Evolutionary conservation across 2,329 filamentous ascomycete genomes (phyloP).

Genomic region (Pseudogymnoascus sp.): DNA sequence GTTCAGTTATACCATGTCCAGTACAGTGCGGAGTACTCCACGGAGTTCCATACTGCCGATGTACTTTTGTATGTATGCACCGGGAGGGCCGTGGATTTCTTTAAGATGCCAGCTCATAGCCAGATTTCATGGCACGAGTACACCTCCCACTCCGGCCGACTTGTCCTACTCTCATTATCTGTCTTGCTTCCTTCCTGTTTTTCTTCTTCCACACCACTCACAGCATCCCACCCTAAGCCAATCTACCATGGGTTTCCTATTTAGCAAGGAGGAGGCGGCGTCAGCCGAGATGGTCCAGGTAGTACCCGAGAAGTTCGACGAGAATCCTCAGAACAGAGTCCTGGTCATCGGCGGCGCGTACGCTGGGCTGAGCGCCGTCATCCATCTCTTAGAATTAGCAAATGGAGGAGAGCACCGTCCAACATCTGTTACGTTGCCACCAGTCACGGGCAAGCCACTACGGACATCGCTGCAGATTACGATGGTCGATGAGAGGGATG

Average conservation of each 20-base stretch:
- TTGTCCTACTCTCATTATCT: neutral
- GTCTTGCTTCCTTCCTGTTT: neutral
- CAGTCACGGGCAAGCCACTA: constrained; percentile 25
- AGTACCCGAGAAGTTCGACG: constrained; percentile 11
- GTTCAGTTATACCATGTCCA: neutral
- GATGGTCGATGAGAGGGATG: constrained; percentile 71
- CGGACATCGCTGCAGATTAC: constrained; percentile 58
- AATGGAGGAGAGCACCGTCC: constrained; percentile 37
- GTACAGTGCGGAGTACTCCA: neutral
- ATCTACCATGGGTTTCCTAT: constrained; percentile 1
- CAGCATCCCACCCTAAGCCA: neutral
- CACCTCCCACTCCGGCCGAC: neutral
- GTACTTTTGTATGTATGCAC: neutral
- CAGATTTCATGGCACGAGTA: neutral
- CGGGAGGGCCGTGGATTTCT: neutral
- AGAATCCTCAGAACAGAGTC: constrained; percentile 33
- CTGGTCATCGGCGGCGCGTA: constrained; percentile 66
- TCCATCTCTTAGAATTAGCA: constrained; percentile 60
- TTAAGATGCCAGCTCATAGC: neutral
- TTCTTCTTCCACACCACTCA: neutral
- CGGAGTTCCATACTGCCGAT: neutral
- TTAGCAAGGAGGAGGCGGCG: constrained; percentile 16
- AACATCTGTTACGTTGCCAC: neutral
- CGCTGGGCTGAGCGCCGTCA: constrained; percentile 56
- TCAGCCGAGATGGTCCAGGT: constrained; percentile 15